Base-by-base conservation (phyloP, 2,329 filamentous ascomycete species). In the Cladosporium halotolerans region DNA sequence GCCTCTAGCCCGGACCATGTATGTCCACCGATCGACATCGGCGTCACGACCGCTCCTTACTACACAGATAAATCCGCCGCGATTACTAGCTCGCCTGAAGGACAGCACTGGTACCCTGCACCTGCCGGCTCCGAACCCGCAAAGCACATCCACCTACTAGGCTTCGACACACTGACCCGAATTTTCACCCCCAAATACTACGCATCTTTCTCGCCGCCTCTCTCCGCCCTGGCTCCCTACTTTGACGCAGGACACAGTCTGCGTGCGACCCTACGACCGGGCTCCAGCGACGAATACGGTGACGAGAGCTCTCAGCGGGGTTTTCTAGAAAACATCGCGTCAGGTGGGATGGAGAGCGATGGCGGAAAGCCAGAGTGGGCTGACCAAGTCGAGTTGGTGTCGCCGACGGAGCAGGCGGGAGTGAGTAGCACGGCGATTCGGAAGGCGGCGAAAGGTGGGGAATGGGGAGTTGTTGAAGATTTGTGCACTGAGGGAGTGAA, bases 141-240 rank as follows among this genome's bases (percentile, higher is more conserved):
- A 0, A 63, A 54, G 50, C 85, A 89, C 62, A 72, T 87, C 3
- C 88, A 88, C 62, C 78, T 91, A 2, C 79, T 82, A 1, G 88
- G 88, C 28, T 92, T 83, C 65, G 88, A 92, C 62, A 92, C 88
- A 0, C 71, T 91, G 6, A 81, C 86, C 13, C 79, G 88, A 16
- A 81, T 92, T 49, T 81, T 92, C 49, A 80, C 88, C 51, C 75
- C 87, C 45, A 79, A 85, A 0, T 88, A 86, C 66, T 92, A 92
- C 70, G 89, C 89, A 64, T 60, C 66, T 51, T 58, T 73, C 63
- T 34, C 68, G 52, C 65, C 73, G 65, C 61, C 85, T 57, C 73
- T 80, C 10, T 69, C 67, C 0, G 79, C 80, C 0, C 73, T 92
- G 2, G 72, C 72, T 1, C 81, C 82, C 0, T 87, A 89, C 63